phyloP scores from a whole-genome alignment of 345 rosid species.

The Salix dunnii region DNA sequence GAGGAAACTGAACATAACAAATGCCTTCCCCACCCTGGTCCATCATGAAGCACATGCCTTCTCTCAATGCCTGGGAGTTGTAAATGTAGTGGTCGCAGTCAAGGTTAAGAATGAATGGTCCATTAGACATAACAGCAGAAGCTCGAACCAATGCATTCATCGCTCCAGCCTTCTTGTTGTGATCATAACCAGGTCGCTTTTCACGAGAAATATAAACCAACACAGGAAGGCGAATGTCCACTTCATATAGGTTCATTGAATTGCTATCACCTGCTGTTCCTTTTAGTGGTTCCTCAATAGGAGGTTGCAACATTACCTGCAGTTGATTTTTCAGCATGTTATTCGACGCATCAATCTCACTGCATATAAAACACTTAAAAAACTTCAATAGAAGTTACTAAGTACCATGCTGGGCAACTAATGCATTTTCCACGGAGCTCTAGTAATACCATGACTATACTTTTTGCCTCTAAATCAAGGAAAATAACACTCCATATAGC shows the following conservation, averaged over 20 bases:
- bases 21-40: conserved; percentile 58
- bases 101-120: conserved; percentile 79
- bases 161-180: conserved; percentile 90
- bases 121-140: conserved; percentile 84
- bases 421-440: neutral
- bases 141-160: conserved; percentile 85
- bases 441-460: neutral
- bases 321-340: conserved; percentile 11
- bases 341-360: neutral
- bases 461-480: neutral
- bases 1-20: conserved; percentile 79
- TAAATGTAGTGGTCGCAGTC: conserved; percentile 81
- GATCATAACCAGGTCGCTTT: conserved; percentile 85
- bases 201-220: conserved; percentile 78
- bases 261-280: conserved; percentile 33
- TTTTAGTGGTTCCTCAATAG: conserved; percentile 38
- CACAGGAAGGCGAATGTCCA: conserved; percentile 78
- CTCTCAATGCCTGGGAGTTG: conserved; percentile 66
- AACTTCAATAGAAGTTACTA: neutral
- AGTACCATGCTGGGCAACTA: neutral
- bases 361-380: neutral
- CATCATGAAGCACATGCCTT: conserved; percentile 94
- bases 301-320: conserved; percentile 80
- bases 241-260: conserved; percentile 49
- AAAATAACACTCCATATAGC: neutral